Conservation (phyloP, 1,284 basidiomycete genomes). For the Ganoderma lucidum region DNA sequence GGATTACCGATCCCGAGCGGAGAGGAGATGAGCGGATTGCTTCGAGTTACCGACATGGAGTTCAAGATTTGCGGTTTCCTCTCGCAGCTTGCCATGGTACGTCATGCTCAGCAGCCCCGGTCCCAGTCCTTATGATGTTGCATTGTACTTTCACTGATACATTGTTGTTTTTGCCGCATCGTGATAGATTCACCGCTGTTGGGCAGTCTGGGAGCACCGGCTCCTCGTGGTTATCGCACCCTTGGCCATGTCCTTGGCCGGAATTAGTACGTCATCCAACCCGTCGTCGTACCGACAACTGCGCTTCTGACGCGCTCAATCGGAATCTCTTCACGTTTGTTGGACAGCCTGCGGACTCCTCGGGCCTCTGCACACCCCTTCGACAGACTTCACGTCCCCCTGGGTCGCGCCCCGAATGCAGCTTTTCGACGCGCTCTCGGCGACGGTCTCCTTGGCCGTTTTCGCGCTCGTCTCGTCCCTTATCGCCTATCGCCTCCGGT, state of each 20-base stretch:
- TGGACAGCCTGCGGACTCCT: conserved; percentile 22
- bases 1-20: conserved; percentile 19
- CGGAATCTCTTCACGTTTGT: neutral
- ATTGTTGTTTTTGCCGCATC: neutral
- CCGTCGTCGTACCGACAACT: neutral
- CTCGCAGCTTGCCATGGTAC: conserved; percentile 28
- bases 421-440: conserved; percentile 24
- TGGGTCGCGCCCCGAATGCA: conserved; percentile 26
- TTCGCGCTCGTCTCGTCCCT: conserved; percentile 20
- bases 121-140: neutral
- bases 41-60: conserved; percentile 20
- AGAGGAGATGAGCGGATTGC: conserved; percentile 24
- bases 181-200: conserved; percentile 31
- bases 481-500: conserved; percentile 24
- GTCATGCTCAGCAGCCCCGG: neutral
- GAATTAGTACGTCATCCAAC: conserved; percentile 22
- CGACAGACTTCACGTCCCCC: conserved; percentile 22
- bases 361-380: conserved; percentile 15
- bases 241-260: conserved; percentile 17
- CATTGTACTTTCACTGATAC: conserved; percentile 1
- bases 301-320: neutral
- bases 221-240: conserved; percentile 23
- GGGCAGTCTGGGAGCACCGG: conserved; percentile 29
- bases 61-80: conserved; percentile 23
- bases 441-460: conserved; percentile 20